These are phyloP conservation scores for Xylogone sp. DNA, from an alignment of 2,329 filamentous ascomycete species.

Conservation along the genomic window DNA sequence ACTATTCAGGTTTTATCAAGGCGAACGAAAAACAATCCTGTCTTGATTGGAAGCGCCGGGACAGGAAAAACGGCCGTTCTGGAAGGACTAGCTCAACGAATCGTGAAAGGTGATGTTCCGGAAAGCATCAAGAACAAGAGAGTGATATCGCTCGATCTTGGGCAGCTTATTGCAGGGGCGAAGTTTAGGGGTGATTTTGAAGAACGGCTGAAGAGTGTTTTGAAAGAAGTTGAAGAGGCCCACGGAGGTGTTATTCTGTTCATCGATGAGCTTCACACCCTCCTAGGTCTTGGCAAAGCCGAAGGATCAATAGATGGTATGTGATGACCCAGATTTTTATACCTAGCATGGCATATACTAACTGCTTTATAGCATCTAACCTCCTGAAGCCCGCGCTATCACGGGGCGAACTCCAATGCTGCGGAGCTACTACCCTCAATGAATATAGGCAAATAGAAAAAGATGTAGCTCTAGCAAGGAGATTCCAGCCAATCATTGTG, in stretches of 20 bases:
- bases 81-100: slow-evolving; percentile 84
- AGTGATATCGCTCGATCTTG: slow-evolving; percentile 83
- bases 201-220: slow-evolving; percentile 83
- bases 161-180: slow-evolving; percentile 89
- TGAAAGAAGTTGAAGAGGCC: slow-evolving; percentile 87
- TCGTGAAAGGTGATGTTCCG: slow-evolving; percentile 88
- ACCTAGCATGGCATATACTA: neutral
- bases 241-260: slow-evolving; percentile 90
- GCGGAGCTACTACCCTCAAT: slow-evolving; percentile 86
- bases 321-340: neutral
- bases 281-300: slow-evolving; percentile 89
- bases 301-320: slow-evolving; percentile 82
- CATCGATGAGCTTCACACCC: slow-evolving; percentile 88
- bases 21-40: slow-evolving; percentile 84
- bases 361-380: slow-evolving; percentile 66
- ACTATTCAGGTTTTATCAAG: slow-evolving; percentile 92
- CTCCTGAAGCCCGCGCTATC: slow-evolving; percentile 91
- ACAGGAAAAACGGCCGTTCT: slow-evolving; percentile 93
- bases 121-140: slow-evolving; percentile 94
- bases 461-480: slow-evolving; percentile 84
- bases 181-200: slow-evolving; percentile 97
- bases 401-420: slow-evolving; percentile 89
- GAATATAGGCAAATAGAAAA: slow-evolving; percentile 96
- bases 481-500: slow-evolving; percentile 94
- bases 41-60: slow-evolving; percentile 82